Evolutionary conservation across 1,284 basidiomycete genomes (phyloP).

Genomic region (Pseudozyma pruni): DNA sequence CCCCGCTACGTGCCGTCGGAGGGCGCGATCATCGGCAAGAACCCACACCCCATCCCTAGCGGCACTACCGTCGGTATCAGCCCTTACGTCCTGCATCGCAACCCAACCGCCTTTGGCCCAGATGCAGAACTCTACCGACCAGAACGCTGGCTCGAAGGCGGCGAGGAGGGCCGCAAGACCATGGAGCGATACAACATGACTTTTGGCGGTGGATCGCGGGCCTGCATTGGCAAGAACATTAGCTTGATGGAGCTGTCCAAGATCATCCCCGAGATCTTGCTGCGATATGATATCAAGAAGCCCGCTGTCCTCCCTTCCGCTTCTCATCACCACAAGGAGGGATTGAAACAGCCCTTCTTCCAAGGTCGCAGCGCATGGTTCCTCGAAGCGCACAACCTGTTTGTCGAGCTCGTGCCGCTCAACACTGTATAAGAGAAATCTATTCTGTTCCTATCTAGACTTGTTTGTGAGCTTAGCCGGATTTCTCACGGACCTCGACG

Average conservation of each 20-base stretch:
- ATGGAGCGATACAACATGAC: slow-evolving; percentile 51
- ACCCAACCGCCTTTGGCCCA: slow-evolving; percentile 48
- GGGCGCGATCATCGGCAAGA: slow-evolving; percentile 54
- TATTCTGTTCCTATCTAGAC: slow-evolving; percentile 4
- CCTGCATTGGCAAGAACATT: slow-evolving; percentile 63
- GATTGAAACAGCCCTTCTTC: slow-evolving; percentile 18
- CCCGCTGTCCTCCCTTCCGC: slow-evolving; percentile 7
- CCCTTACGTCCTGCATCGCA: slow-evolving; percentile 60
- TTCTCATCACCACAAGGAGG: no score
- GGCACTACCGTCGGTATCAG: slow-evolving; percentile 61
- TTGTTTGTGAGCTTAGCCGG: not conserved
- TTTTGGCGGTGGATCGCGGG: slow-evolving; percentile 54
- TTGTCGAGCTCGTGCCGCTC: slow-evolving; percentile 37
- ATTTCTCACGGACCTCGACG: not conserved
- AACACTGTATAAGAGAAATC: slow-evolving; percentile 6
- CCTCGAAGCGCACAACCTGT: slow-evolving; percentile 45
- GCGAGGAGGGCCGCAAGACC: slow-evolving; percentile 40
- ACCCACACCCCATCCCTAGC: slow-evolving; percentile 41
- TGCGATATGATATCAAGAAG: slow-evolving; percentile 49
- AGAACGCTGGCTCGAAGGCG: slow-evolving; percentile 59
- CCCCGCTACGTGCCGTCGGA: slow-evolving; percentile 60
- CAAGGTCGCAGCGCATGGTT: slow-evolving; percentile 45
- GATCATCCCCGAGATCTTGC: slow-evolving; percentile 55
- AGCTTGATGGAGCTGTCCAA: slow-evolving; percentile 62
- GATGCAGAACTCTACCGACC: slow-evolving; percentile 57